A percentile compares a stretch with the other conserved stretches of the same genome.
phyloP scores from a whole-genome alignment of 768 basidiomycete species.

The Phlebiopsis flavidoalba region DNA sequence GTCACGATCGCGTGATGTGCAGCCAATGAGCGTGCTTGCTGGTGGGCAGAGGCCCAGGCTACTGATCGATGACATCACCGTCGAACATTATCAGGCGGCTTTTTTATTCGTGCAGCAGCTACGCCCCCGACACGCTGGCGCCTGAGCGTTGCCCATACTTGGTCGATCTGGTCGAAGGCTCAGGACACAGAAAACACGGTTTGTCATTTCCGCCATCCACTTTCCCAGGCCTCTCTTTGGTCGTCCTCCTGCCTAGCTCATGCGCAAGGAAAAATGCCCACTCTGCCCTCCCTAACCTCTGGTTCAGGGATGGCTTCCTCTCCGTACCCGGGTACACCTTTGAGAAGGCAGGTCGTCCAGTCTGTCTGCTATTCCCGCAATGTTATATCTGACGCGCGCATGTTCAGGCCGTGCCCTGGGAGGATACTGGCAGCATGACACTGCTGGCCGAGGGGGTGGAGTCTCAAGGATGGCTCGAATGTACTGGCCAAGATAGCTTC shows the following conservation, averaged over 20 bases:
- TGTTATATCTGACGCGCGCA: background rate
- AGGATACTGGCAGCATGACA: conserved; percentile 71
- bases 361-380: background rate
- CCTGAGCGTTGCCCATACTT: background rate
- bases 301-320: conserved; percentile 49
- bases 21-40: background rate
- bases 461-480: conserved; percentile 62
- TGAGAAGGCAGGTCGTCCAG: conserved; percentile 44
- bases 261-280: conserved; percentile 56
- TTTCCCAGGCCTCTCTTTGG: background rate
- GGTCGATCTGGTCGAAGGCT: background rate
- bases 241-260: conserved; percentile 19
- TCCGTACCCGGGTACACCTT: conserved; percentile 71
- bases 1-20: background rate
- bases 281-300: conserved; percentile 51
- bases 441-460: conserved; percentile 62
- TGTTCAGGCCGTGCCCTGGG: conserved; percentile 55
- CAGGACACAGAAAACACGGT: background rate
- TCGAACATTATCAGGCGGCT: background rate
- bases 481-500: conserved; percentile 72
- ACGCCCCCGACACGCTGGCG: background rate
- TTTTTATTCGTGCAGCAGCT: background rate
- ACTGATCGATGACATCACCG: background rate
- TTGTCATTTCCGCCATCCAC: conserved; percentile 4
- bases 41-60: background rate